A percentile compares a stretch with the other conserved stretches of the same genome.
These are phyloP conservation scores for Paramecium biaurelia DNA, from an alignment of 73 alveolate genomes.

Conservation along the genomic window DNA sequence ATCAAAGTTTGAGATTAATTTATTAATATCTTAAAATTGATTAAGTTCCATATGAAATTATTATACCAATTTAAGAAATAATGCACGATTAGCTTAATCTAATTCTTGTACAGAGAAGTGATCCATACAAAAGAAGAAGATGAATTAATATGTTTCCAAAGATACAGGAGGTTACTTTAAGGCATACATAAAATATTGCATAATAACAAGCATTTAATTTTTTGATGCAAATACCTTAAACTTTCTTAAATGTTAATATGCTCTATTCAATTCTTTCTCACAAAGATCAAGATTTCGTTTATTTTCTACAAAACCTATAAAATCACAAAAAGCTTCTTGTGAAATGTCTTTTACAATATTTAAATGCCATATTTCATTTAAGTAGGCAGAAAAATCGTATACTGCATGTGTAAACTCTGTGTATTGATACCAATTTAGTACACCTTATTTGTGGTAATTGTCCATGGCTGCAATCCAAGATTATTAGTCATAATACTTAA, in stretches of 20 bases:
- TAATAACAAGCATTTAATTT: neutral
- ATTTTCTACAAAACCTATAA: conserved; percentile 25
- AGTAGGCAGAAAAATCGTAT: neutral
- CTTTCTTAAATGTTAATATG: conserved; percentile 6
- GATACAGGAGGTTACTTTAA: neutral
- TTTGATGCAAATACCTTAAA: neutral
- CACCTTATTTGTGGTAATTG: conserved; percentile 24
- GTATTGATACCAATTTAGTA: conserved; percentile 9
- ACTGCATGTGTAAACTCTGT: conserved; percentile 16
- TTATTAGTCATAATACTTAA: neutral
- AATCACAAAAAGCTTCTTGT: conserved; percentile 37
- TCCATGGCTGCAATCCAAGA: conserved; percentile 35
- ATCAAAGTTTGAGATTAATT: neutral
- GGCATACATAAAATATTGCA: neutral
- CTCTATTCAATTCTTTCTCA: neutral
- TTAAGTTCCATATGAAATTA: neutral
- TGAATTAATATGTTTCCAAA: neutral
- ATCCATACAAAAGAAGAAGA: neutral
- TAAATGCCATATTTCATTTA: neutral
- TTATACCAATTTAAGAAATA: conserved; percentile 1
- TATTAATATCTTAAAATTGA: neutral
- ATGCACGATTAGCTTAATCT: neutral
- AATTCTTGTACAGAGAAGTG: neutral
- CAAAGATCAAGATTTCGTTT: neutral
- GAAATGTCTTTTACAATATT: conserved; percentile 29